phyloP scores from a whole-genome alignment of 2,329 filamentous ascomycete genomes.

The Ceratocystis lukuohia region DNA sequence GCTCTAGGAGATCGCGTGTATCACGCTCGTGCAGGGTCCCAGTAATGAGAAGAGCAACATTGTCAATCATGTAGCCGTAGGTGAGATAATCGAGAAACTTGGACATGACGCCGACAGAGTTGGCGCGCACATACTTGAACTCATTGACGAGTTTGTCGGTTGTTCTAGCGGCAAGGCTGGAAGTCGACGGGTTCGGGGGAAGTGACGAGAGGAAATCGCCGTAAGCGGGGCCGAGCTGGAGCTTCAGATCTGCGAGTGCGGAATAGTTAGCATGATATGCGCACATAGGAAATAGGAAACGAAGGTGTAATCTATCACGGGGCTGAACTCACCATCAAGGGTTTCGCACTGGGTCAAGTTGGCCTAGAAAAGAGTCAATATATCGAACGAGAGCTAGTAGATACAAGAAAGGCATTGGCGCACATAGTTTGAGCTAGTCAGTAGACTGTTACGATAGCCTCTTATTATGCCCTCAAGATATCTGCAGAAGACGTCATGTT shows the following conservation, averaged over 20 bases:
- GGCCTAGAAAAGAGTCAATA: constrained; percentile 48
- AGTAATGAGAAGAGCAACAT: constrained; percentile 93
- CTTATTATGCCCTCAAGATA: constrained; percentile 96
- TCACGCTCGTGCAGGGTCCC: constrained; percentile 95
- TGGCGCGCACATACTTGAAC: constrained; percentile 90
- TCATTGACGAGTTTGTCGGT: constrained; percentile 97
- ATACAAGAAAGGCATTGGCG: not conserved
- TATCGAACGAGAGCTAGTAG: not conserved
- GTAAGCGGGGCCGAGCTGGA: constrained; percentile 91
- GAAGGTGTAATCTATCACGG: not conserved
- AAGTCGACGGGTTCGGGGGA: constrained; percentile 92
- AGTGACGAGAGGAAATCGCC: constrained; percentile 91
- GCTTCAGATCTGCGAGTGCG: constrained; percentile 64
- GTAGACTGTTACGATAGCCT: constrained; percentile 86
- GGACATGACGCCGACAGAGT: constrained; percentile 78
- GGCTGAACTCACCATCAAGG: constrained; percentile 62
- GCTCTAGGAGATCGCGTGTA: constrained; percentile 83
- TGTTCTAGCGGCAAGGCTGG: constrained; percentile 82
- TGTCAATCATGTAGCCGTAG: constrained; percentile 99
- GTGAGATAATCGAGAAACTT: constrained; percentile 98
- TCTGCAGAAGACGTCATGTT: constrained; percentile 34
- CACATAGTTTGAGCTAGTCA: constrained; percentile 74
- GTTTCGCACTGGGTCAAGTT: constrained; percentile 97
- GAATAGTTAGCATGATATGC: not conserved
- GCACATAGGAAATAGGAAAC: constrained; percentile 11